Conservation (phyloP, 164 flowering plant genomes). For the Sextonia rubra region DNA sequence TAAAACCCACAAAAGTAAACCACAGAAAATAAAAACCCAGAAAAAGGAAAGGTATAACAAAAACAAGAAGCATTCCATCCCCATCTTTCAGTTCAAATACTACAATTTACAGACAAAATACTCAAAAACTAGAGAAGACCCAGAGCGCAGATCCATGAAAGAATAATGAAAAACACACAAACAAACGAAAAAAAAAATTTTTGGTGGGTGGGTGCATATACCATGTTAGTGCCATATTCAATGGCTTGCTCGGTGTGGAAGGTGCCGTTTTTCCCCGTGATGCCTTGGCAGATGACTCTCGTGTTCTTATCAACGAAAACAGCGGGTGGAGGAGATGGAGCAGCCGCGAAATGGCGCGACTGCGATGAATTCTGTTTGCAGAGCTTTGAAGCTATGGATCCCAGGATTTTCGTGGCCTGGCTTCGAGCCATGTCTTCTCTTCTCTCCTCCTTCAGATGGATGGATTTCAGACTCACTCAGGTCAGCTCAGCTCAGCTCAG, state of each 20-base stretch:
- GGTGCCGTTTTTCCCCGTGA: conserved; percentile 89
- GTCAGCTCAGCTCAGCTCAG: no score
- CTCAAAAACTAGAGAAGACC: background rate
- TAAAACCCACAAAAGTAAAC: background rate
- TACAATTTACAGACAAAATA: background rate
- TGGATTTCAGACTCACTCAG: background rate
- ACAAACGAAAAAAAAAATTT: background rate
- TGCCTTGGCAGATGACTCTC: conserved; percentile 88
- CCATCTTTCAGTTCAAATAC: background rate
- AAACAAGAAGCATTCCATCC: background rate
- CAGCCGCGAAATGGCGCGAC: conserved; percentile 41
- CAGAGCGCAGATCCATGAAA: background rate
- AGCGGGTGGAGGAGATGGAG: conserved; percentile 63
- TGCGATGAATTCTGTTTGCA: conserved; percentile 20
- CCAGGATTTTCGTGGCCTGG: conserved; percentile 25
- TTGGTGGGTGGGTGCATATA: conserved; percentile 16
- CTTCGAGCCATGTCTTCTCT: conserved; percentile 19
- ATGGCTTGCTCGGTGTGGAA: conserved; percentile 97
- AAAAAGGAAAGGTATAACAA: background rate
- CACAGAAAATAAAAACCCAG: background rate
- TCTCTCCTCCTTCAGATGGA: background rate
- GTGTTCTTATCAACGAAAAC: conserved; percentile 91
- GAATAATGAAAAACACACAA: background rate
- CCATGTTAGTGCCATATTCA: conserved; percentile 95
- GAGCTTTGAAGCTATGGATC: conserved; percentile 13